Percentiles rank a stretch among this genome's conserved stretches.
These are phyloP conservation scores for Teunomyces panamensis DNA, from an alignment of 805 yeast species.

Conservation along the genomic window DNA sequence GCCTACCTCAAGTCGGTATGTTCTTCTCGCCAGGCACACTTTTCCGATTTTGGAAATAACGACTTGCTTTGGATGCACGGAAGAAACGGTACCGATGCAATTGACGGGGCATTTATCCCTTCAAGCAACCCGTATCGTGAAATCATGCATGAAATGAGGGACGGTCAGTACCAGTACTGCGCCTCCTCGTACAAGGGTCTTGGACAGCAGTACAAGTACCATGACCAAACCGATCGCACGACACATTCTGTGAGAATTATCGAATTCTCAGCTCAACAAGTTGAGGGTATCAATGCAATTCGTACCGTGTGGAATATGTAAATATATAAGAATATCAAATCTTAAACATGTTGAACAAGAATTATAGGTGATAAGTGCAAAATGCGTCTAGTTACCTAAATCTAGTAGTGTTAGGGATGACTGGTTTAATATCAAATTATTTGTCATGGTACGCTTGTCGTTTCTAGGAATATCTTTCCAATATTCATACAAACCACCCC, in stretches of 20 bases:
- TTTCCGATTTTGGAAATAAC: constrained; percentile 9
- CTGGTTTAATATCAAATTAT: too few relatives aligned
- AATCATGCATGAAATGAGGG: background rate
- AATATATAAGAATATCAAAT: background rate
- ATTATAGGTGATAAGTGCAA: too few relatives aligned
- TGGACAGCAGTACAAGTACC: background rate
- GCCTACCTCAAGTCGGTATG: constrained; percentile 7
- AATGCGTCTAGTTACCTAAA: too few relatives aligned
- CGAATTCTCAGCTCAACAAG: background rate
- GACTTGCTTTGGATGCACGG: constrained; percentile 10
- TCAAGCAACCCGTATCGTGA: constrained; percentile 10
- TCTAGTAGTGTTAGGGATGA: too few relatives aligned
- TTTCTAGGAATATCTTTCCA: too few relatives aligned
- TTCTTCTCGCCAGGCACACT: constrained; percentile 8
- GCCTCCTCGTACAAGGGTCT: background rate
- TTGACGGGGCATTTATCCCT: constrained; percentile 11
- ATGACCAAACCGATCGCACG: background rate
- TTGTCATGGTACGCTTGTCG: too few relatives aligned
- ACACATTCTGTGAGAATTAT: background rate
- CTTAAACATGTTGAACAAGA: too few relatives aligned
- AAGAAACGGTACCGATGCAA: background rate
- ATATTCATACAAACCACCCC: too few relatives aligned
- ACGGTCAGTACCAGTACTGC: constrained; percentile 1
- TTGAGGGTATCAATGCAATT: background rate
- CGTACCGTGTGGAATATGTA: background rate